A percentile compares a stretch with the other conserved stretches of the same genome.
These are phyloP conservation scores for Cymbopogon citratus DNA, from an alignment of 176 grass and related monocot species.

Conservation along the genomic window DNA sequence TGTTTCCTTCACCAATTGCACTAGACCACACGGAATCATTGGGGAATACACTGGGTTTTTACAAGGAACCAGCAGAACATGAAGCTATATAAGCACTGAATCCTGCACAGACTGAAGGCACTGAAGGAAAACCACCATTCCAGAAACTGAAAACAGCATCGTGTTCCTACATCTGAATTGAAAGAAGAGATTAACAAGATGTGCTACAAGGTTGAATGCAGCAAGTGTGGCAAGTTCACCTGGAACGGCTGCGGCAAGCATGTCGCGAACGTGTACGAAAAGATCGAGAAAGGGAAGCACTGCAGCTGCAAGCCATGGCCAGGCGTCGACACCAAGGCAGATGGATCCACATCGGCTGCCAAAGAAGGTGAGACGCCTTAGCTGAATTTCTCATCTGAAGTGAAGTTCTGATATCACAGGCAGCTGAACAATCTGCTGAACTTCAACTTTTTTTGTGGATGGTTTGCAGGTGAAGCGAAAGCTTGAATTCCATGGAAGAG, in stretches of 20 bases:
- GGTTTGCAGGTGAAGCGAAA: slow-evolving; percentile 30
- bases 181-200: slow-evolving; percentile 2
- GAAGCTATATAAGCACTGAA: slow-evolving; percentile 14
- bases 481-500: not conserved
- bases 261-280: not conserved
- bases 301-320: slow-evolving; percentile 46
- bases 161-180: not conserved
- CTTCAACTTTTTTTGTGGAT: not conserved
- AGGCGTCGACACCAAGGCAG: slow-evolving; percentile 7
- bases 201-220: slow-evolving; percentile 51
- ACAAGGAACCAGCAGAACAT: not conserved
- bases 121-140: not conserved
- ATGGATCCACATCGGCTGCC: not conserved
- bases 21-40: not conserved
- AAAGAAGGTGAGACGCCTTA: slow-evolving; percentile 6
- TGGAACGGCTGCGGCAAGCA: slow-evolving; percentile 52
- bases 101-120: not conserved
- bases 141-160: not conserved
- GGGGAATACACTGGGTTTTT: not conserved
- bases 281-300: slow-evolving; percentile 53
- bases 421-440: not conserved
- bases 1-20: slow-evolving; percentile 28
- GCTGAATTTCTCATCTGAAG: not conserved
- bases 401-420: not conserved
- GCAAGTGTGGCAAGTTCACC: slow-evolving; percentile 45